Evolutionary conservation across 1,139 yeast species (phyloP), one percentile per base, ranked within the genome.

Genomic region (Kodamaea sp.): DNA sequence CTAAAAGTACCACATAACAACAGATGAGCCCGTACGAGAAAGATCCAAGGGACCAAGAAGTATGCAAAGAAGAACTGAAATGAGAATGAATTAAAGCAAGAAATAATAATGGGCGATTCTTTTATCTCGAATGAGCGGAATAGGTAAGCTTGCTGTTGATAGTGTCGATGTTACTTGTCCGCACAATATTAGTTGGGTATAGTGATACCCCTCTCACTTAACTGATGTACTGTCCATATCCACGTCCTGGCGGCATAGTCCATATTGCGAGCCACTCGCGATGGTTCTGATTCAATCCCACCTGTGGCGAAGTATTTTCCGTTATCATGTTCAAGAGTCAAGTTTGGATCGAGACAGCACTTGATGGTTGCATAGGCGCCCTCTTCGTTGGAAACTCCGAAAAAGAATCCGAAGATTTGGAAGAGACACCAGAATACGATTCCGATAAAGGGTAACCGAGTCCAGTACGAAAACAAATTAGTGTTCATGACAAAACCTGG

Each of bases 401-500:
- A 75, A 28, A 83, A 59, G 47, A 63, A 72, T 1, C 87, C 87
- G 48, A 85, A 78, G 5, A 81, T 53, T 50, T 81, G 86, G 55
- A 85, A 83, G 11, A 75, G 57, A 31, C 83, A 63, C 85, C 90
- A 80, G 49, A 83, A 82, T 22, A 82, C 47, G 1, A 80, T 70
- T 1, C 96, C 95, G 7, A 86, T 67, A 2, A 85, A 62, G 1
- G 95, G 95, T n/a, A 83, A 61, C 39, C 87, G 62, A 2, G 92
- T 83, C 80, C 89, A 83, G 56, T 83, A 83, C 26, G 83, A 66
- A 52, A 83, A 82, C 31, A 84, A 57, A 46, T 82, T 82, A 4
- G 96, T 82, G 50, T 81, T 80, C 82, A 85, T 79, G 10, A 86
- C 87, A 42, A 86, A 73, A 0, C 97, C 97, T 0, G 96, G 96